These are phyloP conservation scores for Sanghuangporus weigelae DNA, from an alignment of 1,284 basidiomycete species.

Conservation along the genomic window DNA sequence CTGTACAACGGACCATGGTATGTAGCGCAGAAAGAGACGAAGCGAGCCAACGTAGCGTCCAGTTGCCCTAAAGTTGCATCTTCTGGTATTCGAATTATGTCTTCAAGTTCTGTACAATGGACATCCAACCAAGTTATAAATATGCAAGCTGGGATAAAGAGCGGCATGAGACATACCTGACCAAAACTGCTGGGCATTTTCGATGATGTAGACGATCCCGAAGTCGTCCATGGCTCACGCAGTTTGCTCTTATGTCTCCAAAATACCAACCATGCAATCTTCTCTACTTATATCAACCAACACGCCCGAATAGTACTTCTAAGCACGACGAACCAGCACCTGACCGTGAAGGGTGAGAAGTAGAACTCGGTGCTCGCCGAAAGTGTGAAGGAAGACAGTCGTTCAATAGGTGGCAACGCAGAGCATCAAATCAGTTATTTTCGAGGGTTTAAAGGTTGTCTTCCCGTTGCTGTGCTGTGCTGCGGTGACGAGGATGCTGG, in stretches of 20 bases:
- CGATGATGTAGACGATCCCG: slow-evolving; percentile 75
- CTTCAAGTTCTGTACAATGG: slow-evolving; percentile 68
- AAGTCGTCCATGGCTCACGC: slow-evolving; percentile 28
- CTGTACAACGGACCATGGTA: slow-evolving; percentile 69
- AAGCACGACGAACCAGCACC: slow-evolving; percentile 4
- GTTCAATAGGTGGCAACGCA: neutral
- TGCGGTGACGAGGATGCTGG: neutral
- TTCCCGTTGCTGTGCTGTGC: neutral
- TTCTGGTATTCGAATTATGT: slow-evolving; percentile 64
- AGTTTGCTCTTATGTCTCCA: neutral
- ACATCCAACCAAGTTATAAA: neutral
- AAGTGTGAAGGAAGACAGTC: neutral
- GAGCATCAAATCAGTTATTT: neutral
- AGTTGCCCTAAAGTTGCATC: slow-evolving; percentile 67
- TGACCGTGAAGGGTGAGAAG: slow-evolving; percentile 18
- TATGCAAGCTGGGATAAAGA: slow-evolving; percentile 2
- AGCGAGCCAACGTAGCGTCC: slow-evolving; percentile 74
- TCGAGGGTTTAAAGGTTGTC: neutral
- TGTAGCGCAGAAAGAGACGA: slow-evolving; percentile 70
- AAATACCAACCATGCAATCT: neutral
- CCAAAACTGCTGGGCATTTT: slow-evolving; percentile 82
- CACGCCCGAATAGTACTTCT: neutral
- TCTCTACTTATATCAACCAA: neutral
- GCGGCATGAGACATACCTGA: slow-evolving; percentile 49
- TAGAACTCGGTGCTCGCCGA: neutral